Base-by-base conservation (phyloP, 1,139 yeast species). In the Debaryomyces nepalensis region DNA sequence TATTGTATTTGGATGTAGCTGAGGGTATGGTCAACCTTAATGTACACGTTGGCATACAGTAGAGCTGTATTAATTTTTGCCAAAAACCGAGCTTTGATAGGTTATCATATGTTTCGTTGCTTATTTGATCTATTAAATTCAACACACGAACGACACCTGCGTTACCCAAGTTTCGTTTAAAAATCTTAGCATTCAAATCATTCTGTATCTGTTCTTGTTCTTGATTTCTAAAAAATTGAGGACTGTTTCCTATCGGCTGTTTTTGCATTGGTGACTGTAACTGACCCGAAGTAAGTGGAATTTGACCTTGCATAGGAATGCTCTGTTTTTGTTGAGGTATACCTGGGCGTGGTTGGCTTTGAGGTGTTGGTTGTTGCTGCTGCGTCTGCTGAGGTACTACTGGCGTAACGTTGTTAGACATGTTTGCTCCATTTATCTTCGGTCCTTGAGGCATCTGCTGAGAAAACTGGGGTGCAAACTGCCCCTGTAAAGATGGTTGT, bases 121-220 rank as follows among this genome's bases (percentile, higher is more conserved):
- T 57, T 3, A 70, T 55, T 43, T 64, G 70, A 33, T 70, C 76
- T 14, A 70, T 54, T 16, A 70, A 55, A 43, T 70, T 74, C 33
- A 70, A 58, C 7, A 72, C 55, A 26, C 77, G 56, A 51, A 73
- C 59, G 23, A 66, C 70, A 10, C 70, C 77, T n/a, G 77, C 73
- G 56, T 72, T 73, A 3, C 77, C 78, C 38, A 71, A 45, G 46
- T 71, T 72, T 20, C 76, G 54, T 45, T 69, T 70, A 46, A 68
- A 59, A 11, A 71, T 59, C 38, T 70, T 61, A 5, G 70, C 58
- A 44, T 70, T 69, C 7, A 68, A 42, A 39, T 70, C 75, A 42
- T 59, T 66, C 43, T 66, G 72, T 26, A 55, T 43, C 37, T 57
- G 64, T 30, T 58, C 64, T 37, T 57, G 54, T n/a, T 49, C 44